A percentile compares a stretch with the other conserved stretches of the same genome.
phyloP scores from a whole-genome alignment of 2,329 filamentous ascomycete genomes.

The Monilinia aucupariae region DNA sequence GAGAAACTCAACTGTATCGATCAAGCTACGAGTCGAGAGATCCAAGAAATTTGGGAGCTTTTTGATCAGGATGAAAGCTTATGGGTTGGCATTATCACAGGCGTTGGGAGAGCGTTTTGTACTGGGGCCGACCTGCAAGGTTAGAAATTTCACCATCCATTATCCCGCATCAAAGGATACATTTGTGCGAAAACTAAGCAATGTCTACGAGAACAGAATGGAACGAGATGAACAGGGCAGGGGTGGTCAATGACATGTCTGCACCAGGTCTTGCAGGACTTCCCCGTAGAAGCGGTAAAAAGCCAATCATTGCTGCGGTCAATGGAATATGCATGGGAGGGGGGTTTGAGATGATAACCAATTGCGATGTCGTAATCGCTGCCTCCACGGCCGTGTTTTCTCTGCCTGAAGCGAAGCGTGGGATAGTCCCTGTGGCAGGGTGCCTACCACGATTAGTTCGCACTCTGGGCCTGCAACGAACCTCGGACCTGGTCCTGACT shows the following conservation, averaged over 20 bases:
- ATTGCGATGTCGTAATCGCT: conserved; percentile 63
- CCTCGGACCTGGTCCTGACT: conserved; percentile 62
- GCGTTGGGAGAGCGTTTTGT: conserved; percentile 57
- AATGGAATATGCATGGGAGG: conserved; percentile 69
- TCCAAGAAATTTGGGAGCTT: conserved; percentile 48
- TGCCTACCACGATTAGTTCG: conserved; percentile 61
- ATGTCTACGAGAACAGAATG: conserved; percentile 42
- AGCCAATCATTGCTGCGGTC: conserved; percentile 69
- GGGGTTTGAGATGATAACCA: conserved; percentile 69
- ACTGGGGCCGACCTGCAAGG: conserved; percentile 60
- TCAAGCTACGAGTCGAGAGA: conserved; percentile 35
- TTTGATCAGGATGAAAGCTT: conserved; percentile 55
- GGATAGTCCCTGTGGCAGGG: conserved; percentile 64
- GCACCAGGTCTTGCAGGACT: conserved; percentile 41
- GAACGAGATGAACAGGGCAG: conserved; percentile 37
- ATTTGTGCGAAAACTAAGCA: conserved; percentile 29
- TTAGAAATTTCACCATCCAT: conserved; percentile 41
- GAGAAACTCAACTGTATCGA: conserved; percentile 51
- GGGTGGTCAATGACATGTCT: conserved; percentile 24
- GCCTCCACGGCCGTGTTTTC: conserved; percentile 53
- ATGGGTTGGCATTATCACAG: conserved; percentile 58
- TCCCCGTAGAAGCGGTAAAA: conserved; percentile 54
- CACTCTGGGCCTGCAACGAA: conserved; percentile 59
- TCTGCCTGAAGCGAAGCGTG: conserved; percentile 64
- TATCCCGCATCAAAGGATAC: neutral